Percentiles rank a stretch among this genome's conserved stretches.
phyloP scores from a whole-genome alignment of 2,329 filamentous ascomycete species.

The Diaporthe citri region DNA sequence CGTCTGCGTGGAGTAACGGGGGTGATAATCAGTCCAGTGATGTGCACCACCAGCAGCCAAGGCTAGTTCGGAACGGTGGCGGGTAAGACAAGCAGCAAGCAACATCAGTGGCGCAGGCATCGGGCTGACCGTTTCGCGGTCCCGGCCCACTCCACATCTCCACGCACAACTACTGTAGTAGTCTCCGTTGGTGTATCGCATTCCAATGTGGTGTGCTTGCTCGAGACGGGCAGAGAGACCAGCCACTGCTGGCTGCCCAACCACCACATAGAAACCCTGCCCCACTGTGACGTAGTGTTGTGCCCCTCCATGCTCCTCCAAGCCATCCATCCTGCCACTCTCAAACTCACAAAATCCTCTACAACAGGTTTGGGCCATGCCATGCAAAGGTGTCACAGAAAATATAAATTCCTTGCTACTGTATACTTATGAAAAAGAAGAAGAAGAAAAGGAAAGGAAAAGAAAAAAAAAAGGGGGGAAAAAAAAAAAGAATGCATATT shows the following conservation, averaged over 20 bases:
- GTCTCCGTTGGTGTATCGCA: background rate
- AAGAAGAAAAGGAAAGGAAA: too few species aligned
- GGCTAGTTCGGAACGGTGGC: background rate
- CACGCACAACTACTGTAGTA: background rate
- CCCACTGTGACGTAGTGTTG: slow-evolving; percentile 35
- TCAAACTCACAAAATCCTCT: background rate
- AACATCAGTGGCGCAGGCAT: slow-evolving; percentile 11
- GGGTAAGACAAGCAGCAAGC: slow-evolving; percentile 13
- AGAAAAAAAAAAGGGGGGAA: too few species aligned
- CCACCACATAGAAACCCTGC: slow-evolving; percentile 13
- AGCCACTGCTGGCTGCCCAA: slow-evolving; percentile 28
- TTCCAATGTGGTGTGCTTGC: background rate
- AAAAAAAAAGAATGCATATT: background rate
- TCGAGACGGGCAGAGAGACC: background rate
- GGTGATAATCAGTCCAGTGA: background rate
- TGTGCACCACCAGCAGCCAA: background rate
- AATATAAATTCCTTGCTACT: too few species aligned
- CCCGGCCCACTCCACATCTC: background rate
- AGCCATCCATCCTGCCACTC: background rate
- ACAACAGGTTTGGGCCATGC: background rate
- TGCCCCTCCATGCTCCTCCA: background rate
- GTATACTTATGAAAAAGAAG: background rate
- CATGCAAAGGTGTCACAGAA: background rate
- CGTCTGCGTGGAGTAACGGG: background rate
- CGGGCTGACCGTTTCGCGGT: slow-evolving; percentile 16